phyloP scores from a whole-genome alignment of 73 alveolate species.

The Paramecium pentaurelia region DNA sequence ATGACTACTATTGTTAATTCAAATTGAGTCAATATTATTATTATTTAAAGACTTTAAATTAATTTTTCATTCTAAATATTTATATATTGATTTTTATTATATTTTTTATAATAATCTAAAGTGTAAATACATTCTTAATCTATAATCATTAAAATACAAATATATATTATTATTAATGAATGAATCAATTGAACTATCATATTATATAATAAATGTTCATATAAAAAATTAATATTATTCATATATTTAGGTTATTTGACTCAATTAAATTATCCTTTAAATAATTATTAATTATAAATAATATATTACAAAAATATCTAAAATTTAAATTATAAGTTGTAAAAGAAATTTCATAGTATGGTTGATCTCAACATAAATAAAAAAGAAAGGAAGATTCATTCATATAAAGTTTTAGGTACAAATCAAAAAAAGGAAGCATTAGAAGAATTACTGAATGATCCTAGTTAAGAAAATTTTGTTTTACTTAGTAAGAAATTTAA shows the following conservation, averaged over 20 bases:
- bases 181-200: too few relatives aligned
- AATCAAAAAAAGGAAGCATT: neutral
- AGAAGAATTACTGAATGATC: neutral
- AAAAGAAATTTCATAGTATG: neutral
- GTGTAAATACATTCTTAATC: neutral
- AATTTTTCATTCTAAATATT: neutral
- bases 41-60: neutral
- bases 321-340: neutral
- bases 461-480: neutral
- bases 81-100: too few relatives aligned
- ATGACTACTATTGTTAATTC: neutral
- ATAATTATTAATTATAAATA: neutral
- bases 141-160: neutral
- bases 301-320: neutral
- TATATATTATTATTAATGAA: too few relatives aligned
- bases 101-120: too few relatives aligned
- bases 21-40: neutral
- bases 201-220: neutral
- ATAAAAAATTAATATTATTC: too few relatives aligned
- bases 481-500: neutral
- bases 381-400: neutral
- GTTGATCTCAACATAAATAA: neutral
- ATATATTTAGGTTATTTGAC: neutral
- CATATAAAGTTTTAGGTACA: neutral
- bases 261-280: neutral